Base-by-base conservation (phyloP, 2,329 filamentous ascomycete species). In the Botrytis cinerea region DNA sequence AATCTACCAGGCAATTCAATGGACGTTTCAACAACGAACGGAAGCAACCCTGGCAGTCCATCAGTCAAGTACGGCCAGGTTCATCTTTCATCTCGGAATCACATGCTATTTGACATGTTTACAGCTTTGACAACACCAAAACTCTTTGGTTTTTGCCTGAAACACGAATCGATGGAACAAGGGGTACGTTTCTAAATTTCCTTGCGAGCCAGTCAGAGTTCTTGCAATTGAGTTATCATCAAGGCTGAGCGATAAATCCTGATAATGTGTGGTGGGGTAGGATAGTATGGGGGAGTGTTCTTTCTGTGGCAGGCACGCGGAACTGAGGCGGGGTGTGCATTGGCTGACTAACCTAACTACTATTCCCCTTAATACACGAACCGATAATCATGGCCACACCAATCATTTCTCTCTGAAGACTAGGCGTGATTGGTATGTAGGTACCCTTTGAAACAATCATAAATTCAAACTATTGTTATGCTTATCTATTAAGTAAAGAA, bases 1-100 rank as follows among this genome's bases (percentile, higher is more conserved):
- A 62, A 62, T 48, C 54, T 43, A 14, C 48, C 12, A 7, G 48
- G 12, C 48, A 20, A 62, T n/a, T 9, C 40, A 7, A 32, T 51
- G 32, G 16, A 38, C 35, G 46, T 67, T 51, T 51, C 35, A 51
- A 67, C 14, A 51, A 43, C 45, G 35, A 51, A 38, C n/a, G 46
- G 38, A 67, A 14, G 20, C 22, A 14, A 40, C 8, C 32, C 18
- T 28, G 51, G 48, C 25, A 54, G 16, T n/a, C 25, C 48, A n/a
- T 54, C 48, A 54, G 7, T 51, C 5, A n/a, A 51, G 14, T 54
- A 28, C 51, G 14, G 16, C 28, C 46, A 67, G 18, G 25, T 35
- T 51, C 18, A 38, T 70, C 68, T n/a, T 38, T n/a, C 14, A 22
- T 35, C 68, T 70, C 57, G 68, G 68, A n/a, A 28, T 62, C 68